Evolutionary conservation across 208 protist genomes (phyloP).

Genomic region (Crithidia expoeki): DNA sequence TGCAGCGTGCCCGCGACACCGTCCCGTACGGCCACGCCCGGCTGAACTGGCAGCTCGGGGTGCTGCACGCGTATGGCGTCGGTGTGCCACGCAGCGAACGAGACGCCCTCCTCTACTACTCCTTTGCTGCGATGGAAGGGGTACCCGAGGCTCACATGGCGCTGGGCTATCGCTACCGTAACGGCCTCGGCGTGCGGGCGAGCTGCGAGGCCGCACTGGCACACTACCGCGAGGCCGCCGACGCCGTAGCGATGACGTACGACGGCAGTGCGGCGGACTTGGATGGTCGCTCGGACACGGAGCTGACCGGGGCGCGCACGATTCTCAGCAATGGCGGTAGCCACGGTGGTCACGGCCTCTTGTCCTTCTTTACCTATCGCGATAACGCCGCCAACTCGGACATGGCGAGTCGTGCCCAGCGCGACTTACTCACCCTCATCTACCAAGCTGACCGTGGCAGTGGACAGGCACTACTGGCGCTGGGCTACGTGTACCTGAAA

Average conservation of each 20-base stretch:
- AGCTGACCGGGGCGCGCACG: conserved; percentile 14
- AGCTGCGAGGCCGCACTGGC: conserved; percentile 61
- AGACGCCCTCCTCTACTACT: conserved; percentile 76
- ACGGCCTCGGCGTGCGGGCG: conserved; percentile 56
- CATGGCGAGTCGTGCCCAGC: conserved; percentile 21
- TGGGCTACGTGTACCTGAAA: conserved; percentile 68
- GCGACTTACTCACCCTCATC: conserved; percentile 46
- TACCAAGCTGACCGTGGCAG: conserved; percentile 62
- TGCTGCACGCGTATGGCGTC: conserved; percentile 78
- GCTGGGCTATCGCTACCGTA: conserved; percentile 74
- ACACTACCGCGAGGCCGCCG: conserved; percentile 74
- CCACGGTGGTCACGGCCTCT: not conserved
- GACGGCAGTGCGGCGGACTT: conserved; percentile 35
- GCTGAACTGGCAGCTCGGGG: conserved; percentile 80
- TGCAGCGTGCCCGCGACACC: conserved; percentile 50
- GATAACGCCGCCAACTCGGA: conserved; percentile 26
- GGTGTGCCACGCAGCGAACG: conserved; percentile 68
- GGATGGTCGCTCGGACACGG: conserved; percentile 6
- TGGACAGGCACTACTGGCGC: conserved; percentile 44
- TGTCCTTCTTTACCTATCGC: conserved; percentile 36
- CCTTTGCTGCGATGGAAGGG: conserved; percentile 75
- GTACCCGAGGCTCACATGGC: conserved; percentile 78
- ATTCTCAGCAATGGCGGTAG: conserved; percentile 18
- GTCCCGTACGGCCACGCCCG: conserved; percentile 64
- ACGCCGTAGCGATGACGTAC: conserved; percentile 76